Conservation (phyloP, 2,329 filamentous ascomycete species). For the Plenodomus tracheiphilus region DNA sequence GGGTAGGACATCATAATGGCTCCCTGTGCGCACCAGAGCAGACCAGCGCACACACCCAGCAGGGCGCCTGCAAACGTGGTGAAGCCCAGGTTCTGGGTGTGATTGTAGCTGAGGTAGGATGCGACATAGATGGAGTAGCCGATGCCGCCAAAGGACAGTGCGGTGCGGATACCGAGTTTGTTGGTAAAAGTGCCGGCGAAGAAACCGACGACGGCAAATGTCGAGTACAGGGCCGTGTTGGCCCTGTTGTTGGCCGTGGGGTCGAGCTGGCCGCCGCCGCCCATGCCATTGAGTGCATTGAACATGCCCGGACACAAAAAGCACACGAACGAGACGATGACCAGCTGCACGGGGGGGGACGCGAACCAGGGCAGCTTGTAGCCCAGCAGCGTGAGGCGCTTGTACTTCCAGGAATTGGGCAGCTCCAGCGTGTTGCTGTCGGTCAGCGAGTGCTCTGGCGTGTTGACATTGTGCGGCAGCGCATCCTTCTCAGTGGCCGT, state of each 20-base stretch:
- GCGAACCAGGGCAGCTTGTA: constrained; percentile 54
- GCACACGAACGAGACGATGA: constrained; percentile 56
- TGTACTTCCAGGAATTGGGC: constrained; percentile 55
- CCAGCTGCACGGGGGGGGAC: constrained; percentile 53
- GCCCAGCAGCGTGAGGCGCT: constrained; percentile 45
- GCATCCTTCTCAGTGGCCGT: constrained; percentile 29
- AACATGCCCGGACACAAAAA: constrained; percentile 60
- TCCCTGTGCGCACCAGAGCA: constrained; percentile 82
- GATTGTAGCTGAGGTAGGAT: constrained; percentile 71
- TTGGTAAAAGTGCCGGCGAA: constrained; percentile 75
- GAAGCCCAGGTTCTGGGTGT: constrained; percentile 69
- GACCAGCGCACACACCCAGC: constrained; percentile 76
- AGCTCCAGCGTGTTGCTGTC: constrained; percentile 39
- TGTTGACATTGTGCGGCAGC: constrained; percentile 27
- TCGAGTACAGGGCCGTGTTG: constrained; percentile 72
- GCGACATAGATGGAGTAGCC: constrained; percentile 77
- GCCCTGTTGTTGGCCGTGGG: constrained; percentile 65
- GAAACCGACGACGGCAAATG: constrained; percentile 68
- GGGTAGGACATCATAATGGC: constrained; percentile 92
- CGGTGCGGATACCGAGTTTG: constrained; percentile 69
- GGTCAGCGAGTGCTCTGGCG: constrained; percentile 33
- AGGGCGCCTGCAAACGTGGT: constrained; percentile 76
- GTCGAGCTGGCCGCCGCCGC: constrained; percentile 54
- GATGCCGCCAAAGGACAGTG: constrained; percentile 71
- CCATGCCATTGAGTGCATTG: constrained; percentile 57